These are phyloP conservation scores for Trypanosoma platydactyli DNA, from an alignment of 208 protist species.

Conservation along the genomic window DNA sequence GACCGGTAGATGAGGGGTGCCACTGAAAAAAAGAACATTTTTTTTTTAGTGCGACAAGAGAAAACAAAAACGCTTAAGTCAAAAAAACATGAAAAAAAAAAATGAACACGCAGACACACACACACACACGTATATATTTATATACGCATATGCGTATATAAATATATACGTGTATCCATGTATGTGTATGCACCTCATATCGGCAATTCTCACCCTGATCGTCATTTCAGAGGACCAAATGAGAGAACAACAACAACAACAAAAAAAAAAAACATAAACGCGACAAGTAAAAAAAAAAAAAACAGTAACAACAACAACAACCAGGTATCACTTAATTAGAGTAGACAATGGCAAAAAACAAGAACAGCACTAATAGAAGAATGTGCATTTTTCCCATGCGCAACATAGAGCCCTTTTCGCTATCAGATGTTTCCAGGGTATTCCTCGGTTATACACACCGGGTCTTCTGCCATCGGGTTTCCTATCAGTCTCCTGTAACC, in stretches of 20 bases:
- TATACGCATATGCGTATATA: slow-evolving; percentile 11
- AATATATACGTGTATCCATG: slow-evolving; percentile 6
- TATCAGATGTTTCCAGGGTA: neutral
- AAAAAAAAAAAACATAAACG: too few species aligned
- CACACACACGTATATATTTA: neutral
- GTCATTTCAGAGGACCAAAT: too few species aligned
- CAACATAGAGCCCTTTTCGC: neutral
- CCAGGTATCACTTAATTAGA: neutral
- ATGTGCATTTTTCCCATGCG: neutral
- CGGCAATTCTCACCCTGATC: too few species aligned
- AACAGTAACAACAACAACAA: too few species aligned
- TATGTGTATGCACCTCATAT: too few species aligned
- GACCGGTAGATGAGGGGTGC: too few species aligned
- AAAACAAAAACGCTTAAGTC: neutral
- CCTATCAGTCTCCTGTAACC: neutral
- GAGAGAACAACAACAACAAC: neutral
- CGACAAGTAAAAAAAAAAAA: neutral
- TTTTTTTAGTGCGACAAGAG: neutral
- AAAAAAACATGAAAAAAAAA: neutral
- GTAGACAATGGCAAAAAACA: slow-evolving; percentile 11
- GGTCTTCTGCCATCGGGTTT: neutral
- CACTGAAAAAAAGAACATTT: too few species aligned
- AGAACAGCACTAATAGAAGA: neutral
- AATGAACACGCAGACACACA: neutral
- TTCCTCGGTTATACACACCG: neutral